Conservation (phyloP, 2,329 filamentous ascomycete species). For the Chrysosporium queenslandicum region DNA sequence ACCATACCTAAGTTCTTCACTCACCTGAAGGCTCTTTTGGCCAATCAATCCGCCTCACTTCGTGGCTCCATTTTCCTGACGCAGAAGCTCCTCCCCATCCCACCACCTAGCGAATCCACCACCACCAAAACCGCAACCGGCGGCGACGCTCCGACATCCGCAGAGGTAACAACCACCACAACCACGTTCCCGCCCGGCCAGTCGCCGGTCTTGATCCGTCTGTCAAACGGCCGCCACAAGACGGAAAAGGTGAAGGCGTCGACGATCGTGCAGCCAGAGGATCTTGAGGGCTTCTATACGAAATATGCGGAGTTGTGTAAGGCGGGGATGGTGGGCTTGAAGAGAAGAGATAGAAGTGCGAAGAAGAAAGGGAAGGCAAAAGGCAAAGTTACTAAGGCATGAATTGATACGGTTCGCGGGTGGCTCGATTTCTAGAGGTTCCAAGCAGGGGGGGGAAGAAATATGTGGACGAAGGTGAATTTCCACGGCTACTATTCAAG, state of each 20-base stretch:
- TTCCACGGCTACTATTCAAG: no score
- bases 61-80: slow-evolving; percentile 38
- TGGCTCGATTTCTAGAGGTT: background rate
- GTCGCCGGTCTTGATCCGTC: slow-evolving; percentile 68
- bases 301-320: slow-evolving; percentile 89
- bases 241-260: slow-evolving; percentile 64
- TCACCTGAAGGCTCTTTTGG: slow-evolving; percentile 32
- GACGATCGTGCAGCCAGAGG: slow-evolving; percentile 67
- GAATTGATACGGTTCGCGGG: background rate
- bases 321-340: slow-evolving; percentile 73
- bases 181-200: slow-evolving; percentile 52
- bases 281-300: slow-evolving; percentile 69
- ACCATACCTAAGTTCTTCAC: slow-evolving; percentile 32
- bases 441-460: background rate
- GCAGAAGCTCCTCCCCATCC: slow-evolving; percentile 31
- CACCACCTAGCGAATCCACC: background rate
- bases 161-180: slow-evolving; percentile 34
- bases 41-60: slow-evolving; percentile 31
- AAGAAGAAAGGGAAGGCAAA: slow-evolving; percentile 69
- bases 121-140: slow-evolving; percentile 1
- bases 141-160: slow-evolving; percentile 19
- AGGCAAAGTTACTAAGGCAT: slow-evolving; percentile 47
- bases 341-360: slow-evolving; percentile 87
- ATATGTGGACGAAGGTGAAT: no score
- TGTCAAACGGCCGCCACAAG: slow-evolving; percentile 64